phyloP scores from a whole-genome alignment of 176 grass and related monocot species.

The Elymus sibiricus region DNA sequence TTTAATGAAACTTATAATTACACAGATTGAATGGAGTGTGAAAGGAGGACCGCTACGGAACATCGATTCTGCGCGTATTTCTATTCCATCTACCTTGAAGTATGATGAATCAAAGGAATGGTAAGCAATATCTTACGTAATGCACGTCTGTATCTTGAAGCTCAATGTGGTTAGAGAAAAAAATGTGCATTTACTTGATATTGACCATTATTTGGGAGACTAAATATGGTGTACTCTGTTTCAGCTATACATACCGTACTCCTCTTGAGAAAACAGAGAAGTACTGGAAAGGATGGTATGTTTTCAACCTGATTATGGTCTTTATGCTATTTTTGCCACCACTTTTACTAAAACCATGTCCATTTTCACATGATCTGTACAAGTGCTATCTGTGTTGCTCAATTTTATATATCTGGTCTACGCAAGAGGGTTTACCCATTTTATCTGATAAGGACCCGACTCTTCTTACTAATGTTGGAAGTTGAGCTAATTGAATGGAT shows the following conservation, averaged over 20 bases:
- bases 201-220: constrained; percentile 2
- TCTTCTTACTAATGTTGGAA: constrained; percentile 5
- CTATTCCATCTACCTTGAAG: constrained; percentile 80
- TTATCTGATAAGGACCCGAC: background rate
- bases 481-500: background rate
- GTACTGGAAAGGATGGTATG: constrained; percentile 98
- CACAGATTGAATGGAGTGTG: constrained; percentile 84
- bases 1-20: constrained; percentile 25
- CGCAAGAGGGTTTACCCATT: background rate
- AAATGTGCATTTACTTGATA: background rate
- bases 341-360: constrained; percentile 1
- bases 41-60: constrained; percentile 82
- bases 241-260: constrained; percentile 86
- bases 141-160: constrained; percentile 1
- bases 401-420: background rate
- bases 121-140: constrained; percentile 35
- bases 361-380: background rate
- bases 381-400: background rate
- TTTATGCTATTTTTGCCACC: background rate
- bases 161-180: background rate
- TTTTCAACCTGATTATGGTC: constrained; percentile 8
- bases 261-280: constrained; percentile 80
- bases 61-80: constrained; percentile 80
- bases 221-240: constrained; percentile 29
- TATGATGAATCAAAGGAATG: constrained; percentile 87